A percentile compares a stretch with the other conserved stretches of the same genome.
Evolutionary conservation across 2,329 filamentous ascomycete species (phyloP).

Genomic region (Aspergillus ochraceoroseus): DNA sequence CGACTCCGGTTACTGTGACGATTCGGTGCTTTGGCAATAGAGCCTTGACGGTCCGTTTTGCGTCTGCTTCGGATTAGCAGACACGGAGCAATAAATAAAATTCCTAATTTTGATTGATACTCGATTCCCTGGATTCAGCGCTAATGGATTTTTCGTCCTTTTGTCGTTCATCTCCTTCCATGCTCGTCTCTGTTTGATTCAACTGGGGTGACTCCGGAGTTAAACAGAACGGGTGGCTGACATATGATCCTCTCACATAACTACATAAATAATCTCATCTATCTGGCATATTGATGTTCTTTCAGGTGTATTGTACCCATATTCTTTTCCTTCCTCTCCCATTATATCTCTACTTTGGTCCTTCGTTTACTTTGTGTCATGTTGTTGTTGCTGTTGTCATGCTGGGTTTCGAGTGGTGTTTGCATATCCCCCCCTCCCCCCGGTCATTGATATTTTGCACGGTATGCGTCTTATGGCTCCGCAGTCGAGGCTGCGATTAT

Average conservation of each 20-base stretch:
- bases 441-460: constrained; percentile 14
- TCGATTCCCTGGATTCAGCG: constrained; percentile 13
- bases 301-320: constrained; percentile 15
- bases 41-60: background rate
- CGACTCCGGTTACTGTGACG: too few species aligned
- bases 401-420: constrained; percentile 14
- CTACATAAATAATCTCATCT: constrained; percentile 19
- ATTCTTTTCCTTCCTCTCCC: constrained; percentile 3
- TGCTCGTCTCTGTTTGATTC: constrained; percentile 7
- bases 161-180: constrained; percentile 3
- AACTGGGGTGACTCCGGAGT: constrained; percentile 20
- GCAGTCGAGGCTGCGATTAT: constrained; percentile 2
- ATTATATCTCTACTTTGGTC: constrained; percentile 1
- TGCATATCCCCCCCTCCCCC: constrained; percentile 15
- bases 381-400: too few species aligned
- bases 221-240: constrained; percentile 22
- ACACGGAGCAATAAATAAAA: constrained; percentile 6
- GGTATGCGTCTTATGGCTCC: constrained; percentile 8
- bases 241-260: constrained; percentile 19
- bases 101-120: constrained; percentile 9
- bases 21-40: background rate
- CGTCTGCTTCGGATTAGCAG: background rate
- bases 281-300: constrained; percentile 15
- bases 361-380: too few species aligned
- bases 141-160: constrained; percentile 6